Evolutionary conservation across 352 stramenopile species (phyloP), one percentile per base, ranked within the genome.

Genomic region (Pythium chondricola): DNA sequence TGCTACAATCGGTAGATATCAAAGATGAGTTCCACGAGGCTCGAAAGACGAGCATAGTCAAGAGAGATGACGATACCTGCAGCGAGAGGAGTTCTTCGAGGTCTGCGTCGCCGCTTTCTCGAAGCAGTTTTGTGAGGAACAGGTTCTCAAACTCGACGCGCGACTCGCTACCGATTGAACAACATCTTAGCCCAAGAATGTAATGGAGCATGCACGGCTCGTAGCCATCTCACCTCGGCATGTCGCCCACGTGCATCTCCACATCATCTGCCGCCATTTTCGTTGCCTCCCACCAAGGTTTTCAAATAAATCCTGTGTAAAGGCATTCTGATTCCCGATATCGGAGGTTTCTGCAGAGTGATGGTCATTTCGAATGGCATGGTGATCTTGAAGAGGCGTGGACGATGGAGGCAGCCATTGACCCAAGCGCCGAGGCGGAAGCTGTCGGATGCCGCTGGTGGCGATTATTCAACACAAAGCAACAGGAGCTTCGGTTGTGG

Each of bases 131-230:
- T 20, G 67, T 55, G 39, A 64, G 61, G 41, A 76, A 82, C 21
- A 88, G 61, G 29, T 63, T 67, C 2, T 57, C 51, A 35, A 88
- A 75, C 11, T 69, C 61, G 29, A 36, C 49, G 43, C 61, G 41
- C 13, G 17, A 33, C 4, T 39, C n/a, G 40, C 62, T 62, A 25
- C 58, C 8, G 29, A n/a, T n/a, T n/a, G n/a, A n/a, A n/a, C n/a
- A n/a, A n/a, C n/a, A n/a, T n/a, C n/a, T n/a, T n/a, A n/a, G n/a
- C n/a, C n/a, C n/a, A n/a, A n/a, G n/a, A n/a, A n/a, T n/a, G n/a
- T n/a, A n/a, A n/a, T n/a, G n/a, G n/a, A n/a, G n/a, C n/a, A n/a
- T n/a, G n/a, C n/a, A n/a, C n/a, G n/a, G n/a, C n/a, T n/a, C n/a
- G n/a, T n/a, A n/a, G n/a, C n/a, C n/a, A n/a, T n/a, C n/a, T n/a